phyloP scores from a whole-genome alignment of 352 stramenopile species.

The Phytophthora aleatoria region DNA sequence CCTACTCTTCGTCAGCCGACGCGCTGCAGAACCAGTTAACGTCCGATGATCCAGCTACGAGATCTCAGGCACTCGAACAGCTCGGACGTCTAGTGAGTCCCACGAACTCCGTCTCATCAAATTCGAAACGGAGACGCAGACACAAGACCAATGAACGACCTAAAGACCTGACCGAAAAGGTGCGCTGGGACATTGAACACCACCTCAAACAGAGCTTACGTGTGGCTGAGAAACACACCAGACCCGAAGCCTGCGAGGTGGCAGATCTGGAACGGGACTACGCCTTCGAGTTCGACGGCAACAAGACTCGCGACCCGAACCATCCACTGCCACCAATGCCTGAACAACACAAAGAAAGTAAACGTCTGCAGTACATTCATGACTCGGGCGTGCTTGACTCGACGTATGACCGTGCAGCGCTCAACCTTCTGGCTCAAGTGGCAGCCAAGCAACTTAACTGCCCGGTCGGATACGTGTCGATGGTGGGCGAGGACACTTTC shows the following conservation, averaged over 20 bases:
- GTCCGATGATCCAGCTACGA: constrained; percentile 37
- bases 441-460: constrained; percentile 56
- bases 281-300: constrained; percentile 41
- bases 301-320: constrained; percentile 35
- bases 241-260: constrained; percentile 25
- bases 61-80: constrained; percentile 40
- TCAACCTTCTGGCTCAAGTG: constrained; percentile 53
- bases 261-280: constrained; percentile 48
- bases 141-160: neutral
- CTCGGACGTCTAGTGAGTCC: constrained; percentile 42
- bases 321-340: constrained; percentile 45
- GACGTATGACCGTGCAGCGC: constrained; percentile 44
- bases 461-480: constrained; percentile 55
- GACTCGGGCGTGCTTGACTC: constrained; percentile 40
- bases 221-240: constrained; percentile 30
- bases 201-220: constrained; percentile 44
- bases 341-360: constrained; percentile 33
- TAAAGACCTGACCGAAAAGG: constrained; percentile 35
- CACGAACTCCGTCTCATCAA: constrained; percentile 1
- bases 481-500: constrained; percentile 51
- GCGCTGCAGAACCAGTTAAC: constrained; percentile 32
- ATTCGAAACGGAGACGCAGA: constrained; percentile 8
- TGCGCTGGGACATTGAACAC: constrained; percentile 41
- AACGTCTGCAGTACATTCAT: constrained; percentile 45
- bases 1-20: neutral